Evolutionary conservation across 2,329 filamentous ascomycete genomes (phyloP).

Genomic region (Sclerotinia sclerotiorum): DNA sequence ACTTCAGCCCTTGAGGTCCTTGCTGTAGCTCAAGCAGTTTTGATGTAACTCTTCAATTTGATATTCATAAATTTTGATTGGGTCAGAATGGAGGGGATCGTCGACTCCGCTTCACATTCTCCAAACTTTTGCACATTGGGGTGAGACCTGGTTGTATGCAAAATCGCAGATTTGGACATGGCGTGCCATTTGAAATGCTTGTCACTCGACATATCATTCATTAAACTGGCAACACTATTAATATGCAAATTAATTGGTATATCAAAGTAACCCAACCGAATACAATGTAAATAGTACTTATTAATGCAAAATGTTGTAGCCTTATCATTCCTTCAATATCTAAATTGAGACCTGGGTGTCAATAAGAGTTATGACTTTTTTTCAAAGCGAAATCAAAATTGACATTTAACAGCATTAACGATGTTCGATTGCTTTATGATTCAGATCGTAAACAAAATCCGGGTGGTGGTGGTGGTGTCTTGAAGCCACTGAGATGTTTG

Average conservation of each 20-base stretch:
- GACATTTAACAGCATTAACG: too few species aligned
- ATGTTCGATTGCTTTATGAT: neutral
- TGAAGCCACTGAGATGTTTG: neutral
- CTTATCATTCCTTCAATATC: neutral
- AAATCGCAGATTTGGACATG: constrained; percentile 2
- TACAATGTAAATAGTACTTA: neutral
- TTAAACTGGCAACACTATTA: neutral
- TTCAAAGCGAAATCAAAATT: neutral
- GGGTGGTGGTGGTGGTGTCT: neutral
- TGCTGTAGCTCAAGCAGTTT: too few species aligned
- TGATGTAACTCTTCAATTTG: too few species aligned
- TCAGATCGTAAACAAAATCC: neutral
- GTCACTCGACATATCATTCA: neutral
- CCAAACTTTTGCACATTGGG: constrained; percentile 3
- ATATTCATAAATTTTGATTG: too few species aligned
- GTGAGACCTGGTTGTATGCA: constrained; percentile 12
- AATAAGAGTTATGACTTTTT: neutral
- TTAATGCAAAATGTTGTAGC: neutral
- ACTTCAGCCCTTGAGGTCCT: too few species aligned
- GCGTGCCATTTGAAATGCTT: neutral
- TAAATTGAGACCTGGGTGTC: neutral
- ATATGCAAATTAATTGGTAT: too few species aligned
- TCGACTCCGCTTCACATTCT: neutral
- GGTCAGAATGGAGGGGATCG: too few species aligned
- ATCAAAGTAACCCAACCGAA: neutral